Percentiles rank a stretch among this genome's conserved stretches.
phyloP scores from a whole-genome alignment of 2,329 filamentous ascomycete genomes.

The Colletotrichum euphorbiae region DNA sequence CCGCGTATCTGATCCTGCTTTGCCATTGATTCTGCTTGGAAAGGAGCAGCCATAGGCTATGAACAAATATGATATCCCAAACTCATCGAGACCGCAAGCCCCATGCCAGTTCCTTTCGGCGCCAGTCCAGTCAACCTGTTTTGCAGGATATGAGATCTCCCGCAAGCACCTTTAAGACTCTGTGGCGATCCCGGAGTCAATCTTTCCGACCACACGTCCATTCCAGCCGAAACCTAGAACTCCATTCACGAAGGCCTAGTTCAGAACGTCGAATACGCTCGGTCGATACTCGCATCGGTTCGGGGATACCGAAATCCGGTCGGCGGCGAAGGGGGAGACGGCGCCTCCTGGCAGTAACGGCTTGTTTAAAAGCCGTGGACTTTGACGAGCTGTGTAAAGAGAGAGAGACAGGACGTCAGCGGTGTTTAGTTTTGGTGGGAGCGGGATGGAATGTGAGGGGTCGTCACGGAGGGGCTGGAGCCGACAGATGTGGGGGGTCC shows the following conservation, averaged over 20 bases:
- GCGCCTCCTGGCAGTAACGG: conserved; percentile 48
- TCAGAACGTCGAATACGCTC: neutral
- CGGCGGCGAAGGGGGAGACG: conserved; percentile 41
- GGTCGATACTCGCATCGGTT: conserved; percentile 19
- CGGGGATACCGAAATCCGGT: conserved; percentile 30
- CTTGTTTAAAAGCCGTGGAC: conserved; percentile 72
- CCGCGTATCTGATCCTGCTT: conserved; percentile 5
- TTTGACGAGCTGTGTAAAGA: conserved; percentile 45
- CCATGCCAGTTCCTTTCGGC: conserved; percentile 28
- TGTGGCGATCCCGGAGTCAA: conserved; percentile 19
- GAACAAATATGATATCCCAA: neutral
- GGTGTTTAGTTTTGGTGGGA: neutral
- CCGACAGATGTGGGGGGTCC: neutral
- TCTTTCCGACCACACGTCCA: conserved; percentile 13
- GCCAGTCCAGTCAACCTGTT: neutral
- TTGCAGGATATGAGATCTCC: conserved; percentile 15
- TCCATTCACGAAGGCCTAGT: conserved; percentile 17
- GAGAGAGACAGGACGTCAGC: conserved; percentile 3
- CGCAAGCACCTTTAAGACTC: conserved; percentile 34
- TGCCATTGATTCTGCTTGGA: neutral
- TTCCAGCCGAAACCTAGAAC: neutral
- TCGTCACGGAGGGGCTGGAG: neutral
- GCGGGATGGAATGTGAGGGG: neutral
- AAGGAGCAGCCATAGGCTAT: neutral
- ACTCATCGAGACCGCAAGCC: conserved; percentile 23